Evolutionary conservation across 2,329 filamentous ascomycete genomes (phyloP).

Genomic region (Sporothrix sp.): DNA sequence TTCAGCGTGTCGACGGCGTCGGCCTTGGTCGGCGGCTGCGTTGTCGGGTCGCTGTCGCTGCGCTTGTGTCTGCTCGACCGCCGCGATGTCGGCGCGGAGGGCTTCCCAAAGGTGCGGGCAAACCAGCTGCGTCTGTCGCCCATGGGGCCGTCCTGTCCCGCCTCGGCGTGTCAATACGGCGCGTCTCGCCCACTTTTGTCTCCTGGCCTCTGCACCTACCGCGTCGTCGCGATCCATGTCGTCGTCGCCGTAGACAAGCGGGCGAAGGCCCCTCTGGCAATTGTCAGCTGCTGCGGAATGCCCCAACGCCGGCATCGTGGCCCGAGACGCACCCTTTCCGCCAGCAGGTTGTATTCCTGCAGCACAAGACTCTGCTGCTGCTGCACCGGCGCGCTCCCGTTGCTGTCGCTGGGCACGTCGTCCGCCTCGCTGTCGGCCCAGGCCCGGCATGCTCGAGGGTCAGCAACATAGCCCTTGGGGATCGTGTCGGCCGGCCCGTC

Average conservation of each 20-base stretch:
- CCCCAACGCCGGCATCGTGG: not conserved
- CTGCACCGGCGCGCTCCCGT: too few species aligned
- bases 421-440: slow-evolving; percentile 41
- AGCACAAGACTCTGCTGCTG: slow-evolving; percentile 40
- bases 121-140: slow-evolving; percentile 23
- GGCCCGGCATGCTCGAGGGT: not conserved
- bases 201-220: too few species aligned
- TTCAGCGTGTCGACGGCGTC: slow-evolving; percentile 35
- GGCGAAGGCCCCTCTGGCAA: slow-evolving; percentile 45
- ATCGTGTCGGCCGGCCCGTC: not conserved
- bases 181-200: too few species aligned
- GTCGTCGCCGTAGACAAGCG: too few species aligned
- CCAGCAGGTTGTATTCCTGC: slow-evolving; percentile 50
- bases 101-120: slow-evolving; percentile 25
- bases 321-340: slow-evolving; percentile 43
- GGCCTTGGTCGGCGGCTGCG: slow-evolving; percentile 23
- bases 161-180: not conserved
- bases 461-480: not conserved
- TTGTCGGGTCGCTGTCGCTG: slow-evolving; percentile 46
- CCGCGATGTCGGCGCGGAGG: slow-evolving; percentile 17
- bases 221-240: too few species aligned
- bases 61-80: slow-evolving; percentile 28
- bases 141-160: slow-evolving; percentile 7
- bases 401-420: too few species aligned
- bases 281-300: too few species aligned